A percentile compares a stretch with the other conserved stretches of the same genome.
phyloP scores from a whole-genome alignment of 768 basidiomycete genomes.

The Butyriboletus loyo region DNA sequence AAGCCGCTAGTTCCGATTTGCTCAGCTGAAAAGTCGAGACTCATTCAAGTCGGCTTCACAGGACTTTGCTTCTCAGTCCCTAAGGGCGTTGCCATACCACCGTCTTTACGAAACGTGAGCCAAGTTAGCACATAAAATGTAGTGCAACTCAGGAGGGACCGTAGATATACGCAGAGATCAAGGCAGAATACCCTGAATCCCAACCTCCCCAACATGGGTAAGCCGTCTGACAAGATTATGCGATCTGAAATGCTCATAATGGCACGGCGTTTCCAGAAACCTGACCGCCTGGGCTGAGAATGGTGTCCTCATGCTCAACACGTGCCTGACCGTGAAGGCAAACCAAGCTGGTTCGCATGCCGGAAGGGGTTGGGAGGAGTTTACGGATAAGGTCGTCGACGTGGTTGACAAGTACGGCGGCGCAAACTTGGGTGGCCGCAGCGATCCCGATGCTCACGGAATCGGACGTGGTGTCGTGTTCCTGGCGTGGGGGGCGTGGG shows the following conservation, averaged over 20 bases:
- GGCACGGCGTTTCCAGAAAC: constrained; percentile 48
- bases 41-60: constrained; percentile 27
- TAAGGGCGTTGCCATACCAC: constrained; percentile 67
- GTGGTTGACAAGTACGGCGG: constrained; percentile 76
- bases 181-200: constrained; percentile 78
- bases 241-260: constrained; percentile 5
- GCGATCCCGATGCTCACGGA: constrained; percentile 40
- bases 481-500: constrained; percentile 89
- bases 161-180: constrained; percentile 87
- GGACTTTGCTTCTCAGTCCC: constrained; percentile 92
- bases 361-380: constrained; percentile 86
- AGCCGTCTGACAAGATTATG: constrained; percentile 30
- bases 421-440: constrained; percentile 51
- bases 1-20: constrained; percentile 16
- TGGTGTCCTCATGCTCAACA: constrained; percentile 90
- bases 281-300: constrained; percentile 77
- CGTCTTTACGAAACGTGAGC: constrained; percentile 78
- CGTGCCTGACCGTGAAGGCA: constrained; percentile 85
- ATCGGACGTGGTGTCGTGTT: constrained; percentile 77
- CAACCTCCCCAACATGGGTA: constrained; percentile 80
- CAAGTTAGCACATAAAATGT: constrained; percentile 1
- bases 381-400: constrained; percentile 80
- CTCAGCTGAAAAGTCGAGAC: constrained; percentile 13
- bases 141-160: constrained; percentile 12
- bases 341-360: constrained; percentile 76